Evolutionary conservation across 2,329 filamentous ascomycete species (phyloP), one percentile per base, ranked within the genome.

Genomic region (Epichloe gansuensis): DNA sequence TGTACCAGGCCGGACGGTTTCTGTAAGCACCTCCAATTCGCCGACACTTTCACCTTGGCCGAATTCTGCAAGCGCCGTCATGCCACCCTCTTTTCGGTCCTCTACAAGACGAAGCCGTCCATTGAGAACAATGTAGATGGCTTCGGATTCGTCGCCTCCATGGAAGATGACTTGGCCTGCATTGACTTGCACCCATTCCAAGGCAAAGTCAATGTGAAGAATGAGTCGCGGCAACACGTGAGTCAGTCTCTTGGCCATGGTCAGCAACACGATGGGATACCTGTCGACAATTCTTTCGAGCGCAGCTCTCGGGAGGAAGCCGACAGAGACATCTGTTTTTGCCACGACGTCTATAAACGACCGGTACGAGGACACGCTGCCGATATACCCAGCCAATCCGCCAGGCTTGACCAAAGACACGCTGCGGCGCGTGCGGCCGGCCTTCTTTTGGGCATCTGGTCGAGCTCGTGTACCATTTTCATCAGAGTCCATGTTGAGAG

Each of bases 31-130:
- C 66, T 98, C 94, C 1, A 98, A 77, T 66, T 98, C 93, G 7
- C 93, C 93, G 17, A 98, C 89, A 65, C 93, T 98, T 64, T 98
- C 94, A 8, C 94, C 94, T 68, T 98, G 93, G 4, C 93, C 93
- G 62, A 86, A 97, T 66, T 98, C 94, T 12, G 89, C 91, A 49
- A 89, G 80, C 12, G 95, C 89, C 45, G 84, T 85, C 71, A 95
- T 85, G 3, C 85, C 85, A 0, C 89, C 89, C 56, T 87, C 85
- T 46, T 85, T 81, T 13, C 81, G 81, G 60, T 96, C 90, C 54
- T 89, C 78, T 0, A 98, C 86, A 0, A 91, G 79, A 51, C 94
- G 80, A 17, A 98, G 70, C 15, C 93, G 86, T 9, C 93, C 93
- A 59, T 98, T 98, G 15, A 98, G 77, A 2, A 98, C 93, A 55